phyloP scores from a whole-genome alignment of 345 rosid species.

The Erodium maritimum region DNA sequence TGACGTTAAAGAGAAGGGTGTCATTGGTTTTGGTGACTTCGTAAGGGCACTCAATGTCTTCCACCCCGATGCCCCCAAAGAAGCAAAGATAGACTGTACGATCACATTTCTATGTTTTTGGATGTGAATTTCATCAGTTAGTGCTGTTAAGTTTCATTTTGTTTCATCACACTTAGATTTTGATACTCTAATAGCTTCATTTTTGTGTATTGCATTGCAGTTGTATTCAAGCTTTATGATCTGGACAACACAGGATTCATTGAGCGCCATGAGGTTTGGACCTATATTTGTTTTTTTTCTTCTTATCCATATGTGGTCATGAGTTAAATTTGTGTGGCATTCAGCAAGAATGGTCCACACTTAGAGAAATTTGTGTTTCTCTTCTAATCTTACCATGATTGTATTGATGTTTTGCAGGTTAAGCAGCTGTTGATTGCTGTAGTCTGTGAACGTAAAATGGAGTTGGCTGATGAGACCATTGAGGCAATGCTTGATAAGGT shows the following conservation, averaged over 20 bases:
- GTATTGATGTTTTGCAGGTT: conserved; percentile 50
- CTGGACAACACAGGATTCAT: conserved; percentile 81
- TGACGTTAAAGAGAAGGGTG: conserved; percentile 83
- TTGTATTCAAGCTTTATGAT: conserved; percentile 90
- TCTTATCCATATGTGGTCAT: not conserved
- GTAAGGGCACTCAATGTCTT: conserved; percentile 80
- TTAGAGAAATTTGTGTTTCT: not conserved
- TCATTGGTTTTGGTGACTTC: conserved; percentile 90
- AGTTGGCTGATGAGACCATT: conserved; percentile 90
- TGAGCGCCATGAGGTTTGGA: conserved; percentile 84
- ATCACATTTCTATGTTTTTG: conserved; percentile 1
- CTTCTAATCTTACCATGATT: conserved; percentile 5
- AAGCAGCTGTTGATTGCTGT: conserved; percentile 97
- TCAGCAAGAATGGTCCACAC: not conserved
- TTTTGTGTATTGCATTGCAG: conserved; percentile 33
- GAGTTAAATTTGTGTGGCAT: not conserved
- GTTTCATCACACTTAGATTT: too few relatives aligned
- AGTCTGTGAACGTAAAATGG: conserved; percentile 89
- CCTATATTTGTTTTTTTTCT: not conserved
- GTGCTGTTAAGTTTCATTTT: too few relatives aligned
- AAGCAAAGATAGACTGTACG: conserved; percentile 89
- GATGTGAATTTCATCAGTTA: not conserved
- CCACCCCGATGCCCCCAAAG: conserved; percentile 74
- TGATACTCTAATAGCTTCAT: not conserved
- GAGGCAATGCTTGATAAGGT: conserved; percentile 95